These are phyloP conservation scores for Lecanicillium sp. DNA, from an alignment of 2,329 filamentous ascomycete species.

Conservation along the genomic window DNA sequence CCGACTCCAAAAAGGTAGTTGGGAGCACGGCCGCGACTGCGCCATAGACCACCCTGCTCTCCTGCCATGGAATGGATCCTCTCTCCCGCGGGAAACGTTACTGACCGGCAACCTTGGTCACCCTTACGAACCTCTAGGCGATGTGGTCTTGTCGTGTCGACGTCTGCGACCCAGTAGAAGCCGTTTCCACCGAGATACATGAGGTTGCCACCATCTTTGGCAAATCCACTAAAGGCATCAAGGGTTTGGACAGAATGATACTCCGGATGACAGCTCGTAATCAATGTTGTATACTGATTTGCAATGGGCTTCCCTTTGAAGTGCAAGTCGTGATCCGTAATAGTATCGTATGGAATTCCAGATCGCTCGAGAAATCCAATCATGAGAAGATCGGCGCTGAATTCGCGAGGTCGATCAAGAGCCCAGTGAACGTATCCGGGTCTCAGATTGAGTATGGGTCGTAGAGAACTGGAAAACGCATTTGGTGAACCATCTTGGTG, in stretches of 20 bases:
- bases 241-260: conserved; percentile 22
- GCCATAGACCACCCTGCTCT: conserved; percentile 24
- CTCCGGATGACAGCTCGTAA: conserved; percentile 25
- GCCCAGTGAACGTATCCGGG: conserved; percentile 28
- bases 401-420: conserved; percentile 25
- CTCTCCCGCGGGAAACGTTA: conserved; percentile 20
- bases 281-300: conserved; percentile 15
- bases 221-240: conserved; percentile 20
- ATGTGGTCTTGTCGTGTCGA: conserved; percentile 16
- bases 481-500: conserved; percentile 27
- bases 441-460: conserved; percentile 28
- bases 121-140: conserved; percentile 25
- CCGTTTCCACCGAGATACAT: conserved; percentile 31
- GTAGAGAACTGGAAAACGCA: conserved; percentile 21
- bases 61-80: conserved; percentile 20
- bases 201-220: conserved; percentile 21
- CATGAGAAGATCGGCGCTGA: conserved; percentile 26
- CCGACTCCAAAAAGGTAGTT: conserved; percentile 24
- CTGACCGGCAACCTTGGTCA: conserved; percentile 23
- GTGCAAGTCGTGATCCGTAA: conserved; percentile 29
- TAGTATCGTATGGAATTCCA: conserved; percentile 22
- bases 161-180: conserved; percentile 23
- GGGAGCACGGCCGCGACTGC: conserved; percentile 19
- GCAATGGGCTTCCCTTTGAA: conserved; percentile 12
- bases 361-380: conserved; percentile 23